Percentiles rank a stretch among this genome's conserved stretches.
These are phyloP conservation scores for Lippia alba DNA, from an alignment of 305 asterid genomes.

Conservation along the genomic window DNA sequence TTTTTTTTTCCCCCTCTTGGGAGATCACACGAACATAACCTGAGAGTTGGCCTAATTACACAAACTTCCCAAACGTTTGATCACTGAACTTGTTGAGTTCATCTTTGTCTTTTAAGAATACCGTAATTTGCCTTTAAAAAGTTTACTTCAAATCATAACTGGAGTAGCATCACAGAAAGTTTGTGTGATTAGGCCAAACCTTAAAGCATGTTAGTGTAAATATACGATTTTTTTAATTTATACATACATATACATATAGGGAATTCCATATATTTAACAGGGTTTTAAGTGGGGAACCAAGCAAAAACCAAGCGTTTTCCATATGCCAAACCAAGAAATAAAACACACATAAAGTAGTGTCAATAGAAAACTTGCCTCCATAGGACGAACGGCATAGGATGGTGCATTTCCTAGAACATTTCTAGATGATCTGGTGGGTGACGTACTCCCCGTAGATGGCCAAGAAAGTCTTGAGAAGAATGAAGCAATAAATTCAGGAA, in stretches of 20 bases:
- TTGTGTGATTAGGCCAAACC: no score
- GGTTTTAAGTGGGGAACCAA: neutral
- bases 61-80: no score
- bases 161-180: no score
- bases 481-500: constrained; percentile 77
- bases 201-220: no score
- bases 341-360: neutral
- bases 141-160: no score
- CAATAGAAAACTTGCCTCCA: constrained; percentile 52
- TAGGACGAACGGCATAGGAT: constrained; percentile 57
- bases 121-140: no score
- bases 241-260: neutral
- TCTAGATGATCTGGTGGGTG: constrained; percentile 69
- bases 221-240: no score
- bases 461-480: constrained; percentile 76
- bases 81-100: no score
- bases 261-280: neutral
- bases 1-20: no score
- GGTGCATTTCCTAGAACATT: constrained; percentile 64
- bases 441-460: constrained; percentile 65
- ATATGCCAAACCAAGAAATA: neutral
- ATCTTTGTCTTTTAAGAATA: no score
- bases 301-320: neutral
- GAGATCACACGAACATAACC: no score
- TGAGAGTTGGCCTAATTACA: no score